A percentile compares a stretch with the other conserved stretches of the same genome.
These are phyloP conservation scores for Hericium rajendrae DNA, from an alignment of 768 basidiomycete species.

Conservation along the genomic window DNA sequence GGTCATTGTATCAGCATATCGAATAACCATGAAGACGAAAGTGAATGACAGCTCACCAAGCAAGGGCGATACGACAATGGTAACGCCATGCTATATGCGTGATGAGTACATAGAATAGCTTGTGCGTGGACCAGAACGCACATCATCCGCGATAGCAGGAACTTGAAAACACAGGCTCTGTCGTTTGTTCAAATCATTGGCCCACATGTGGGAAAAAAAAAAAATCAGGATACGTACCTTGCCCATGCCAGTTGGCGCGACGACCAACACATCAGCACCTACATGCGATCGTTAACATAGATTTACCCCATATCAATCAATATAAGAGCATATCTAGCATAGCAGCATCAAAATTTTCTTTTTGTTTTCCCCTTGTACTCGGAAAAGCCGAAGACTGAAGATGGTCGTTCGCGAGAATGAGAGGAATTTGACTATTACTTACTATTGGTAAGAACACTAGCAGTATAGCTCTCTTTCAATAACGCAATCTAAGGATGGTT, in stretches of 20 bases:
- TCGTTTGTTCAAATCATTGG: not conserved
- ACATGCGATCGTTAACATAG: not conserved
- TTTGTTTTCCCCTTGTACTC: slow-evolving; percentile 72
- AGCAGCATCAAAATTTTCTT: slow-evolving; percentile 65
- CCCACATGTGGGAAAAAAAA: not conserved
- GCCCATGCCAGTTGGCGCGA: slow-evolving; percentile 86
- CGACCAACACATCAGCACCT: slow-evolving; percentile 69
- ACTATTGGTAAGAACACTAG: not conserved
- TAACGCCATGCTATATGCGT: slow-evolving; percentile 46
- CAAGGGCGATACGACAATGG: slow-evolving; percentile 70
- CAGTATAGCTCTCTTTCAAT: not conserved
- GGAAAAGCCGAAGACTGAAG: slow-evolving; percentile 61
- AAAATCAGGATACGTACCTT: slow-evolving; percentile 38
- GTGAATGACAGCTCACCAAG: slow-evolving; percentile 37
- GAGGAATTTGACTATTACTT: not conserved
- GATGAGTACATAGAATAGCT: not conserved
- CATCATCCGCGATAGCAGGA: slow-evolving; percentile 60
- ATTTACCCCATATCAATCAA: not conserved
- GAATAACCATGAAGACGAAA: not conserved
- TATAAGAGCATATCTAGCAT: slow-evolving; percentile 35
- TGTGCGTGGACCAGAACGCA: slow-evolving; percentile 18
- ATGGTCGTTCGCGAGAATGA: not conserved
- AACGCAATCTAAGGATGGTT: not conserved
- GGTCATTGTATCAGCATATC: not conserved
- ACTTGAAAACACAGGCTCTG: slow-evolving; percentile 83